Evolutionary conservation across 495 filamentous ascomycete genomes (phyloP), one percentile per base, ranked within the genome.

Genomic region (Friedmanniomyces simplex): DNA sequence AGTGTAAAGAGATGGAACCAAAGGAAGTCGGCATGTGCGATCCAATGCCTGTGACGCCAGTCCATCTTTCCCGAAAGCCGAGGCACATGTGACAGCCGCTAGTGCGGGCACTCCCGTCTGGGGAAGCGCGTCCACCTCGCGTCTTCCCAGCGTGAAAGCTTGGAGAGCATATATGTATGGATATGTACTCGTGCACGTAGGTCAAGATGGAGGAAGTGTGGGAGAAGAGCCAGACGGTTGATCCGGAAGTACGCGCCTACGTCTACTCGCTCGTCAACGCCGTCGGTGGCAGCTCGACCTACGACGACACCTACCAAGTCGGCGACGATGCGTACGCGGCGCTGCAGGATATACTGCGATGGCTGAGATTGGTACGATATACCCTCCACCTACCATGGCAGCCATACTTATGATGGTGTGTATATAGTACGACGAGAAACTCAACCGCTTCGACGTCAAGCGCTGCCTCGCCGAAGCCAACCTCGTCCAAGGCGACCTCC

Each of bases 261-360:
- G 83, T 97, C 64, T 90, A 86, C 72, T 91, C 86, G 73, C 81
- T 97, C 52, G 88, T 95, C 55, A 87, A 87, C 58, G 91, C 91
- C 56, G 90, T 95, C 58, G 93, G 93, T 70, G 93, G 94, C 24
- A 82, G 82, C 63, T 84, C 88, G 66, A 80, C 84, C 32, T 87
- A 87, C 67, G 82, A 88, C 69, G 88, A 87, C 46, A 77, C 76
- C 55, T 99, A 99, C 71, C 77, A 85, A 7, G 82, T 97, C 47
- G 94, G 94, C 66, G 91, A 97, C 67, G 91, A 96, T 70, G 90
- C 94, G 8, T 71, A 94, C 60, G 88, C 91, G 50, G 91, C 88
- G 71, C 76, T 99, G 54, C 87, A 90, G 52, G 94, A 99, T 71
- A 77, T 97, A 42, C 89, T 88, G 62, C 84, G 82, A 79, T 97